Evolutionary conservation across 257 asterid species (phyloP).

Genomic region (Ocimum tenuiflorum): DNA sequence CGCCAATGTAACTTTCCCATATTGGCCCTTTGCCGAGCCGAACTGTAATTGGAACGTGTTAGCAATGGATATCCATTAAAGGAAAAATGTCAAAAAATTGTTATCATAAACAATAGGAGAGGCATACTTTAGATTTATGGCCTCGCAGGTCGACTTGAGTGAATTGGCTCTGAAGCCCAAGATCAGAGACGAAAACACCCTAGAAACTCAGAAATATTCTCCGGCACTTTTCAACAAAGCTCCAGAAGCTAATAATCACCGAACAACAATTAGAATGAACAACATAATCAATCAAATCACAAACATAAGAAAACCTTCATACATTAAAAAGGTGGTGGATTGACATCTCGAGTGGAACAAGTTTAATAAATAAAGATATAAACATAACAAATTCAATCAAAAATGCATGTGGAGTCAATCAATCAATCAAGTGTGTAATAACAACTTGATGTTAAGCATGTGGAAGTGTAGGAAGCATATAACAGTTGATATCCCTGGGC

Average conservation of each 20-base stretch:
- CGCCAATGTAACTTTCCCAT: conserved; percentile 56
- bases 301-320: too few species aligned
- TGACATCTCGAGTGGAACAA: too few species aligned
- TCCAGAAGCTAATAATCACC: neutral
- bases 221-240: neutral
- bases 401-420: neutral
- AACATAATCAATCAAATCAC: neutral
- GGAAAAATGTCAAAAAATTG: neutral
- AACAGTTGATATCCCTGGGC: neutral
- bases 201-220: conserved; percentile 36
- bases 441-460: too few species aligned
- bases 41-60: conserved; percentile 31
- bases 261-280: too few species aligned
- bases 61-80: neutral
- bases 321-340: too few species aligned
- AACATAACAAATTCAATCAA: too few species aligned
- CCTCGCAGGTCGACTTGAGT: conserved; percentile 79
- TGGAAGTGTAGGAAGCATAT: neutral
- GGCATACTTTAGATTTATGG: conserved; percentile 49
- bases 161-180: conserved; percentile 77
- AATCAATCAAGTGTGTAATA: neutral
- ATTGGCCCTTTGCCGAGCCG: conserved; percentile 39
- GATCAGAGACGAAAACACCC: conserved; percentile 71
- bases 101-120: neutral
- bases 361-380: too few species aligned